Evolutionary conservation across 768 basidiomycete genomes (phyloP).

Genomic region (Pleurotus pulmonarius): DNA sequence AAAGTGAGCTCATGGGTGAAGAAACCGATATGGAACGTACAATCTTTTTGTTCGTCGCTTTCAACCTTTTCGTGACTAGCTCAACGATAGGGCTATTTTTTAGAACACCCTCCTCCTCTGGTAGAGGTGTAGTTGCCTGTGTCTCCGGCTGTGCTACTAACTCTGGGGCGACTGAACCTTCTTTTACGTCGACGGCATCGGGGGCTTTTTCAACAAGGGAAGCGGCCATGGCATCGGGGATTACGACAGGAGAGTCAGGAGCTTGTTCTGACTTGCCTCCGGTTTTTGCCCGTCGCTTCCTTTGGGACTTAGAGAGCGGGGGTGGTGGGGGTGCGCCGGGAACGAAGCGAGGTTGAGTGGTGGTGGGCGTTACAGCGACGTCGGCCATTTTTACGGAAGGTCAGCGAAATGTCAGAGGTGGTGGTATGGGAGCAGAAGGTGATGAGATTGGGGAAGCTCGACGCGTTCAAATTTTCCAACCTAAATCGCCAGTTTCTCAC

Average conservation of each 20-base stretch:
- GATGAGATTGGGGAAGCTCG: constrained; percentile 11
- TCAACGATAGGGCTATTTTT: constrained; percentile 74
- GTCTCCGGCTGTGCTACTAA: constrained; percentile 36
- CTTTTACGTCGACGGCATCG: constrained; percentile 41
- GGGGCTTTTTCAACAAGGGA: constrained; percentile 49
- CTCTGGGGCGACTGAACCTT: constrained; percentile 44
- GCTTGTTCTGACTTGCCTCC: constrained; percentile 14
- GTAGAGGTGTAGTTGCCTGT: constrained; percentile 29
- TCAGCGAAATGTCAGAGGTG: constrained; percentile 8
- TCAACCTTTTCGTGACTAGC: constrained; percentile 74
- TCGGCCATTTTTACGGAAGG: constrained; percentile 32
- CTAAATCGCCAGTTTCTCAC: neutral
- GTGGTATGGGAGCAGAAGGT: neutral
- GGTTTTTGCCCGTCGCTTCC: constrained; percentile 54
- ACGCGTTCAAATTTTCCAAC: constrained; percentile 7
- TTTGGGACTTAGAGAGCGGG: constrained; percentile 59
- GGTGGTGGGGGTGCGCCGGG: constrained; percentile 74
- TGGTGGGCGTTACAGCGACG: constrained; percentile 15
- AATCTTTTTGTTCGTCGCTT: constrained; percentile 79
- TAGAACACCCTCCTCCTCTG: constrained; percentile 41
- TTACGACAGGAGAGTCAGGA: constrained; percentile 41
- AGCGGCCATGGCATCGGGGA: constrained; percentile 43
- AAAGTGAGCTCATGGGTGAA: neutral
- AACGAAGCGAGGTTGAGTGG: constrained; percentile 48
- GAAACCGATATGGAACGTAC: constrained; percentile 36